phyloP scores from a whole-genome alignment of 768 basidiomycete species.

The Auricularia sp. region DNA sequence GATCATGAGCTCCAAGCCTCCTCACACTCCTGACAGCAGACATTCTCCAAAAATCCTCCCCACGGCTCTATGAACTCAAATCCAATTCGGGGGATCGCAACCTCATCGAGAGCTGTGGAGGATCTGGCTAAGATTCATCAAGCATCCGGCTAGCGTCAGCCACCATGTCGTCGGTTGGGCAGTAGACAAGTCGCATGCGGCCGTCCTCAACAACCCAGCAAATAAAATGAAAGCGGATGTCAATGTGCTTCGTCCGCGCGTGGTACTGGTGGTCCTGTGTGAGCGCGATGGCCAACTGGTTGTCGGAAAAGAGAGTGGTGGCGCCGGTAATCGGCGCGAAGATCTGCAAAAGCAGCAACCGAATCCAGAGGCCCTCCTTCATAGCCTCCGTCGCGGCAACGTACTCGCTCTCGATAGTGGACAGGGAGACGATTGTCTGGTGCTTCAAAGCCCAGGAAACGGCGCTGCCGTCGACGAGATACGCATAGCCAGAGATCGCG shows the following conservation, averaged over 20 bases:
- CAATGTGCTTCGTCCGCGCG: conserved; percentile 10
- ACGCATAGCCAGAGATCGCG: conserved; percentile 29
- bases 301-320: conserved; percentile 16
- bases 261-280: conserved; percentile 21
- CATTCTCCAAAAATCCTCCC: too few relatives aligned
- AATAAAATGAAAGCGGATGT: conserved; percentile 13
- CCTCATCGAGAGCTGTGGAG: too few relatives aligned
- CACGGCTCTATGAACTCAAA: too few relatives aligned
- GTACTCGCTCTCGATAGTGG: conserved; percentile 37
- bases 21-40: too few relatives aligned
- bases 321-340: conserved; percentile 3
- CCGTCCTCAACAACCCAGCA: conserved; percentile 11
- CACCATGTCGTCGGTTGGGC: conserved; percentile 8
- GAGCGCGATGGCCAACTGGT: conserved; percentile 19
- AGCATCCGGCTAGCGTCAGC: conserved; percentile 10
- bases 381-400: conserved; percentile 27
- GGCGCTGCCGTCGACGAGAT: conserved; percentile 22
- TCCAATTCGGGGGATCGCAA: too few relatives aligned
- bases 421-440: conserved; percentile 27
- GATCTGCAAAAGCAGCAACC: conserved; percentile 14
- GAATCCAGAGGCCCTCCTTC: conserved; percentile 25
- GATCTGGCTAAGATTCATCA: too few relatives aligned
- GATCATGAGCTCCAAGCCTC: too few relatives aligned
- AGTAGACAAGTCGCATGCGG: conserved; percentile 6
- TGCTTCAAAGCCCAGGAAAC: conserved; percentile 27